phyloP scores from a whole-genome alignment of 2,329 filamentous ascomycete genomes.

The Trichoderma gracile region DNA sequence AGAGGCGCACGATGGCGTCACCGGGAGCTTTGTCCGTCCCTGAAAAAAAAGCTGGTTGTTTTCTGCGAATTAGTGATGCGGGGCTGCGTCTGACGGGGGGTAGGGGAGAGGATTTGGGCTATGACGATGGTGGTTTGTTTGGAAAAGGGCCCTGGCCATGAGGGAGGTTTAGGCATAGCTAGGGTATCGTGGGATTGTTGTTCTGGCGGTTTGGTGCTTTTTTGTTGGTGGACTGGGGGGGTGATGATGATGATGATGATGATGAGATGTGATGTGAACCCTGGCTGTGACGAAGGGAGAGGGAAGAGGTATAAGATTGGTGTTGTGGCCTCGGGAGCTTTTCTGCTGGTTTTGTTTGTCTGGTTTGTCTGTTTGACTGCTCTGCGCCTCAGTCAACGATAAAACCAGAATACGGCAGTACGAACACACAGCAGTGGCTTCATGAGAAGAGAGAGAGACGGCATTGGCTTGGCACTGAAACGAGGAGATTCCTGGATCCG shows the following conservation, averaged over 20 bases:
- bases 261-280: background rate
- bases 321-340: too few relatives aligned
- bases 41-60: conserved; percentile 1
- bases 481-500: background rate
- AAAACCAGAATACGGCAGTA: background rate
- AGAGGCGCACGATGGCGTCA: conserved; percentile 22
- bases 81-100: background rate
- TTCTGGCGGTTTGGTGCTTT: background rate
- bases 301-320: too few relatives aligned
- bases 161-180: too few relatives aligned
- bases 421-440: too few relatives aligned
- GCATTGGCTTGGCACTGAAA: background rate
- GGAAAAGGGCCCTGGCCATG: too few relatives aligned
- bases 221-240: background rate
- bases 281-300: background rate
- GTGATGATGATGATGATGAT: background rate
- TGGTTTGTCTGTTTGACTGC: background rate
- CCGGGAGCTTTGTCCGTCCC: conserved; percentile 12
- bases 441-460: too few relatives aligned
- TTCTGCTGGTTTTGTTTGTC: too few relatives aligned
- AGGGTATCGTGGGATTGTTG: too few relatives aligned
- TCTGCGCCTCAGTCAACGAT: background rate
- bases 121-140: too few relatives aligned
- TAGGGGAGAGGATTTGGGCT: background rate
- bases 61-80: too few relatives aligned